Conservation (phyloP, 495 filamentous ascomycete species). For the Chlorociboria aeruginascens region DNA sequence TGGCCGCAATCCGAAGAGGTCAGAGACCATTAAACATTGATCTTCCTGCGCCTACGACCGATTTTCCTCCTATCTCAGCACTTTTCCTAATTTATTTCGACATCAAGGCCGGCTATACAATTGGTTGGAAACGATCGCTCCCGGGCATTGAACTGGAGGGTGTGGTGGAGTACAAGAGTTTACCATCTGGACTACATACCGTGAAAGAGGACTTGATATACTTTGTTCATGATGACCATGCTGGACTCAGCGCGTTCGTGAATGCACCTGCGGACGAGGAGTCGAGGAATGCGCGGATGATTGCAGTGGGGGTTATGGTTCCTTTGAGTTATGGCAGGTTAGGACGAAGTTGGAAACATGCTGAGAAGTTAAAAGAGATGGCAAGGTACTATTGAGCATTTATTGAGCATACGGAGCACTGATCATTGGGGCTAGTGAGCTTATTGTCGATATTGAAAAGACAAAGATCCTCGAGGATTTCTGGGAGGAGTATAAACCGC, state of each 20-base stretch:
- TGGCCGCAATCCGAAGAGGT: conserved; percentile 40
- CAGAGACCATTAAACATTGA: conserved; percentile 36
- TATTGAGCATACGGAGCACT: background rate
- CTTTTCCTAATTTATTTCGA: conserved; percentile 81
- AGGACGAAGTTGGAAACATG: conserved; percentile 84
- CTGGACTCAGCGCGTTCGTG: conserved; percentile 85
- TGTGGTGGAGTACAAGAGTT: conserved; percentile 85
- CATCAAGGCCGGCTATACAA: conserved; percentile 73
- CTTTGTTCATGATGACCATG: conserved; percentile 73
- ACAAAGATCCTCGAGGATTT: conserved; percentile 59
- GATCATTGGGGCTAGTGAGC: conserved; percentile 24
- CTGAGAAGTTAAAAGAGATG: conserved; percentile 60
- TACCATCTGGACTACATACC: conserved; percentile 87
- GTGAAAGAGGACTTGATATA: conserved; percentile 84
- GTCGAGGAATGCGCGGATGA: conserved; percentile 78
- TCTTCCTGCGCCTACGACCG: conserved; percentile 21
- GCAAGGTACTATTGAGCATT: conserved; percentile 40
- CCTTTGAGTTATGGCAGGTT: conserved; percentile 77
- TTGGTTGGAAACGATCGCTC: conserved; percentile 69
- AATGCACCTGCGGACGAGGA: conserved; percentile 67
- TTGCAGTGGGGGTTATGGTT: conserved; percentile 81
- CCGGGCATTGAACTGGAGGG: conserved; percentile 73
- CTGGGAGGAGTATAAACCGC: conserved; percentile 58
- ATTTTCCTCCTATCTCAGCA: conserved; percentile 65
- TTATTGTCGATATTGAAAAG: conserved; percentile 41